Conservation (phyloP, 345 rosid genomes). For the Turnera subulata region DNA sequence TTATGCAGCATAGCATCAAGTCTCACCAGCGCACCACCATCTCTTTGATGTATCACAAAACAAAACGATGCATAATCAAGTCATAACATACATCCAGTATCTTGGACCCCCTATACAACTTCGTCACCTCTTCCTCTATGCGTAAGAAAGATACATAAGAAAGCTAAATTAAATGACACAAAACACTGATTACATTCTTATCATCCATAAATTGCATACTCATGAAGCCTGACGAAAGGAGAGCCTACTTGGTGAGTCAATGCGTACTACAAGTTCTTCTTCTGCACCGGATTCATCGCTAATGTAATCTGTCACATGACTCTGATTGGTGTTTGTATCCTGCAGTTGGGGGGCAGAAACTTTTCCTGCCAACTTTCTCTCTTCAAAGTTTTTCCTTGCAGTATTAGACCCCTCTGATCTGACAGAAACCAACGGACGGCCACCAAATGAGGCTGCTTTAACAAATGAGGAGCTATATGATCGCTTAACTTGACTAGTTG, state of each 20-base stretch:
- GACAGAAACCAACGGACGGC: constrained; percentile 33
- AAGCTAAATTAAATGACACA: background rate
- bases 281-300: constrained; percentile 61
- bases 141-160: background rate
- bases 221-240: constrained; percentile 48
- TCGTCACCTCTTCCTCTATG: too few species aligned
- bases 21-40: too few species aligned
- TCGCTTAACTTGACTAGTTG: constrained; percentile 29
- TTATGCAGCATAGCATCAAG: too few species aligned
- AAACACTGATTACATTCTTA: background rate
- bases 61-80: too few species aligned
- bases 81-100: too few species aligned
- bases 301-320: constrained; percentile 24
- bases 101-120: too few species aligned
- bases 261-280: constrained; percentile 55
- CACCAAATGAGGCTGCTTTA: constrained; percentile 24
- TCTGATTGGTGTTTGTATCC: constrained; percentile 11
- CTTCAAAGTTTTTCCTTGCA: constrained; percentile 28
- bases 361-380: constrained; percentile 12
- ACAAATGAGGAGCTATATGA: constrained; percentile 37
- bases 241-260: constrained; percentile 76
- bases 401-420: constrained; percentile 55
- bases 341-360: constrained; percentile 12
- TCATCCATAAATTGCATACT: constrained; percentile 1
- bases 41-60: too few species aligned